Evolutionary conservation across 140 eudicot species (phyloP).

Genomic region (Ambrosia hybrid): DNA sequence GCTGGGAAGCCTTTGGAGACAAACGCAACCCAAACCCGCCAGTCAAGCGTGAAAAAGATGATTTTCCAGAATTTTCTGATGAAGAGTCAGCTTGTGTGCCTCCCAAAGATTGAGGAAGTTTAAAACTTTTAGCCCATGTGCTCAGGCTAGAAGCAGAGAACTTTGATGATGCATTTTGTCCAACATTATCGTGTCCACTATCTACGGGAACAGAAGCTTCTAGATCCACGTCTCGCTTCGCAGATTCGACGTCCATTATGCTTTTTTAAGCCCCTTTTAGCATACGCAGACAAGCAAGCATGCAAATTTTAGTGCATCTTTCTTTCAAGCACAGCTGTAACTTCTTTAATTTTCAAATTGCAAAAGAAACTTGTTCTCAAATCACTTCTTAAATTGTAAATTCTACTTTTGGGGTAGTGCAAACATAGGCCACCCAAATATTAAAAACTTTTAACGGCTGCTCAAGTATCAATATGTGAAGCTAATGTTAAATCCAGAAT

Average conservation of each 20-base stretch:
- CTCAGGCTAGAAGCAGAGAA: constrained; percentile 68
- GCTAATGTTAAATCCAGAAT: neutral
- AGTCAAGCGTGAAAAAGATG: constrained; percentile 72
- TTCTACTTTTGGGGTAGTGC: neutral
- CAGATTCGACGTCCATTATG: constrained; percentile 53
- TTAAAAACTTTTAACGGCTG: neutral
- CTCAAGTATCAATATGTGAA: neutral
- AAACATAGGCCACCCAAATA: neutral
- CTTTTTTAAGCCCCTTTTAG: constrained; percentile 24
- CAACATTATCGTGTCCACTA: constrained; percentile 35
- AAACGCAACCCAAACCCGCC: constrained; percentile 65
- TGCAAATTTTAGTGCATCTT: neutral
- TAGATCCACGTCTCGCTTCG: constrained; percentile 37
- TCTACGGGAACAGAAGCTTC: constrained; percentile 34
- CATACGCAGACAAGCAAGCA: constrained; percentile 17
- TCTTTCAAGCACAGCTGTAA: constrained; percentile 8
- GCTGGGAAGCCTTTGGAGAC: constrained; percentile 67
- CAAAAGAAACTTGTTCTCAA: neutral
- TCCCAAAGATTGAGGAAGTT: constrained; percentile 61
- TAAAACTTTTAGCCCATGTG: constrained; percentile 78
- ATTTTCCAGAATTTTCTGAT: constrained; percentile 53
- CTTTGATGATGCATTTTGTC: constrained; percentile 47
- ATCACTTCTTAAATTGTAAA: neutral
- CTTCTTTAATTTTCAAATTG: neutral
- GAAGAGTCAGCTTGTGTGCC: constrained; percentile 57